phyloP scores from a whole-genome alignment of 2,329 filamentous ascomycete genomes.

The Leptosphaerulina australis region DNA sequence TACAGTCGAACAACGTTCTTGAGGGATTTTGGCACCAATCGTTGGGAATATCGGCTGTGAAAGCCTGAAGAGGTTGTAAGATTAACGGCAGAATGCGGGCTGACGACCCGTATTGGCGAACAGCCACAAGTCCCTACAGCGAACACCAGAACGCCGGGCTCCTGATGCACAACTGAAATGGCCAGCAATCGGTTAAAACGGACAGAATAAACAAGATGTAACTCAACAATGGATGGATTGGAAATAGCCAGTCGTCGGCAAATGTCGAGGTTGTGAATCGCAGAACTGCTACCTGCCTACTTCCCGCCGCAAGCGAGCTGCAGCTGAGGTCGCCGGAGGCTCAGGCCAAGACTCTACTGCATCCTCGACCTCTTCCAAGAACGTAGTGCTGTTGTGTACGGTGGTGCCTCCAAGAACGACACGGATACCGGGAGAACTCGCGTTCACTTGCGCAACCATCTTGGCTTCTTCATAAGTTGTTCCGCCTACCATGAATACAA shows the following conservation, averaged over 20 bases:
- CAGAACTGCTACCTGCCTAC: conserved; percentile 54
- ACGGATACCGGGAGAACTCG: conserved; percentile 82
- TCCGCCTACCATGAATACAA: conserved; percentile 93
- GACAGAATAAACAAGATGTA: not conserved
- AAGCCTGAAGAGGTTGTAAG: conserved; percentile 11
- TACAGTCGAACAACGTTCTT: not conserved
- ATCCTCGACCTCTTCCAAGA: conserved; percentile 90
- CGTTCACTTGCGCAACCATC: conserved; percentile 93
- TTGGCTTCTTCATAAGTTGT: conserved; percentile 97
- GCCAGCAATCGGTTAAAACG: not conserved
- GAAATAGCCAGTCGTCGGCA: not conserved
- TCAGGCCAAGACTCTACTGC: conserved; percentile 87
- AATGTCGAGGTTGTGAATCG: not conserved
- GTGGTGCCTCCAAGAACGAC: conserved; percentile 88
- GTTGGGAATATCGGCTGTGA: conserved; percentile 7
- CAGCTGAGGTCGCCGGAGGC: conserved; percentile 56
- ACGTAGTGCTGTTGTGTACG: conserved; percentile 85
- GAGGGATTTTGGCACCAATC: conserved; percentile 18
- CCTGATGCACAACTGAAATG: not conserved
- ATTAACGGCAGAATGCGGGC: conserved; percentile 13
- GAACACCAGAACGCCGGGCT: conserved; percentile 11
- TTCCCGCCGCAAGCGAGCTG: conserved; percentile 67
- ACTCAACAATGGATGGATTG: not conserved
- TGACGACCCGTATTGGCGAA: conserved; percentile 8
- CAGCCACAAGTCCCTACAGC: conserved; percentile 5